Percentiles rank a stretch among this genome's conserved stretches.
Evolutionary conservation across 176 grass and related monocot species (phyloP).

Genomic region (Secale cereale): DNA sequence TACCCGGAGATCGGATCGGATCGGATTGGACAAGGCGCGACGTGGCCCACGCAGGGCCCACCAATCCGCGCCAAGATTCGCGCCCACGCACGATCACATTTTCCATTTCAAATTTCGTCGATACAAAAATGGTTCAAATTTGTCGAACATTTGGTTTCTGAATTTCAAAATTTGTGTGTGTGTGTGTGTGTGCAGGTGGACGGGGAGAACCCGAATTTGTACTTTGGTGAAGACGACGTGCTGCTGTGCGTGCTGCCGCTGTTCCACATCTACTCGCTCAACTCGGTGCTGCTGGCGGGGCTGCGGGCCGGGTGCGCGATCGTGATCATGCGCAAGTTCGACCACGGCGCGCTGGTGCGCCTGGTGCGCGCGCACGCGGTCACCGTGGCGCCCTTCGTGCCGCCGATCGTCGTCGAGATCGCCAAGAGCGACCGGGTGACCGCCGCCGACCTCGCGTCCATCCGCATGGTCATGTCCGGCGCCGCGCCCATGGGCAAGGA

Average conservation of each 20-base stretch:
- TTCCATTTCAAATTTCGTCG: neutral
- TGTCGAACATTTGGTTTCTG: neutral
- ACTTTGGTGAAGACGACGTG: slow-evolving; percentile 58
- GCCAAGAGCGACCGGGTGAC: slow-evolving; percentile 74
- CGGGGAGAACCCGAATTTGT: slow-evolving; percentile 82
- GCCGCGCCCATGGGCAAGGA: slow-evolving; percentile 90
- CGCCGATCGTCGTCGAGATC: slow-evolving; percentile 91
- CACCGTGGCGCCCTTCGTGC: slow-evolving; percentile 80
- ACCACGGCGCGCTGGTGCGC: slow-evolving; percentile 61
- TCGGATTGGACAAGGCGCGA: neutral
- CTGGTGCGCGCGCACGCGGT: slow-evolving; percentile 63
- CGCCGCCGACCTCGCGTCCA: slow-evolving; percentile 59
- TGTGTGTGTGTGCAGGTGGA: slow-evolving; percentile 17
- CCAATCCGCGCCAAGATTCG: slow-evolving; percentile 31
- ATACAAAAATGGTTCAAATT: neutral
- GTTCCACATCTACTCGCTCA: slow-evolving; percentile 99
- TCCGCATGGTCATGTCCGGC: slow-evolving; percentile 86
- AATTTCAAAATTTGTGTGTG: too few relatives aligned
- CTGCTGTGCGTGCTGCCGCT: slow-evolving; percentile 84
- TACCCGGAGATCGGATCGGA: too few relatives aligned
- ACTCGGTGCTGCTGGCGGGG: slow-evolving; percentile 82
- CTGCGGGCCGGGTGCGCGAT: slow-evolving; percentile 68
- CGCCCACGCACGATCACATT: neutral
- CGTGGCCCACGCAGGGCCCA: neutral
- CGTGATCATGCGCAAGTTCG: slow-evolving; percentile 85